phyloP scores from a whole-genome alignment of 768 basidiomycete species.

The Russula virescens region DNA sequence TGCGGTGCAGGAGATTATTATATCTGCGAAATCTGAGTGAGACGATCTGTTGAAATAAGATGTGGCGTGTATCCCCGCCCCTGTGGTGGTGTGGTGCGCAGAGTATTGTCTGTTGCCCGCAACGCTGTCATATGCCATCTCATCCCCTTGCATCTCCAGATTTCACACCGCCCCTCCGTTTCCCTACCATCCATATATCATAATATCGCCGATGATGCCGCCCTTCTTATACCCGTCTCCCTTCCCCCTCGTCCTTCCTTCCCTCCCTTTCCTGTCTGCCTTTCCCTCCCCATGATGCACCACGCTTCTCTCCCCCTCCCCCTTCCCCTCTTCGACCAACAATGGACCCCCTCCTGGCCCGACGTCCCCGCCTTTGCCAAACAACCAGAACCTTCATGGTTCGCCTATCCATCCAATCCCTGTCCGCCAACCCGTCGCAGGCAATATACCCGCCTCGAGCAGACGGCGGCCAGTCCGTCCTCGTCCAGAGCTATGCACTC shows the following conservation, averaged over 20 bases:
- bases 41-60: too few species aligned
- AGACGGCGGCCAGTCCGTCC: neutral
- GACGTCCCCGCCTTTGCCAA: conserved; percentile 9
- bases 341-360: conserved; percentile 15
- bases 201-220: conserved; percentile 22
- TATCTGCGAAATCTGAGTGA: too few species aligned
- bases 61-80: too few species aligned
- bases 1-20: too few species aligned
- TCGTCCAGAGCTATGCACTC: neutral
- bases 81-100: too few species aligned
- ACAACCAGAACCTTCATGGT: conserved; percentile 4
- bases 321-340: conserved; percentile 26
- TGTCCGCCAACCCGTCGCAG: neutral
- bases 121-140: neutral
- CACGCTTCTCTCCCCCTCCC: conserved; percentile 23
- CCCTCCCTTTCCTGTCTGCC: neutral
- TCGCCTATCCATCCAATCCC: conserved; percentile 1
- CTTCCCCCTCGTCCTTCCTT: conserved; percentile 19
- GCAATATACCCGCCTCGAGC: neutral
- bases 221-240: conserved; percentile 21
- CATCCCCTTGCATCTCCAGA: conserved; percentile 6
- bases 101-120: neutral
- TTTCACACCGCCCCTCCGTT: conserved; percentile 24
- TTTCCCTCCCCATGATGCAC: conserved; percentile 27
- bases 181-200: conserved; percentile 20